Conservation (phyloP, 2,329 filamentous ascomycete genomes). For the Diaporthe eres region DNA sequence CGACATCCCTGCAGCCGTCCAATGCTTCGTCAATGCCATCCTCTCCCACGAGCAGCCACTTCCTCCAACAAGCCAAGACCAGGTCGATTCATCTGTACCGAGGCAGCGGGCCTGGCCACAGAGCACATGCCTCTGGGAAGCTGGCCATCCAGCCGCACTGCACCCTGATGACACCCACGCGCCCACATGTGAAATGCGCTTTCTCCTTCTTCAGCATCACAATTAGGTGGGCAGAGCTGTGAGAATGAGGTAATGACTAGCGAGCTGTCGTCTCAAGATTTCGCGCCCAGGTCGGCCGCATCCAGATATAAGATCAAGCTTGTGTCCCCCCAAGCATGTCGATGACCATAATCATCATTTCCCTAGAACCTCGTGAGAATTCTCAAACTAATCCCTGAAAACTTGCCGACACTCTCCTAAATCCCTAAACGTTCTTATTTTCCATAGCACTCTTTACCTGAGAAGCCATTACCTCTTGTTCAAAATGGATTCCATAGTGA, state of each 20-base stretch:
- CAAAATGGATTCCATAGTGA: conserved; percentile 48
- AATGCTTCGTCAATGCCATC: conserved; percentile 22
- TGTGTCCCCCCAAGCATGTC: background rate
- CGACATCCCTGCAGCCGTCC: conserved; percentile 3
- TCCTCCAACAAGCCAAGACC: conserved; percentile 16
- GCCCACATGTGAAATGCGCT: conserved; percentile 26
- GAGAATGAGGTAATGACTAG: conserved; percentile 11
- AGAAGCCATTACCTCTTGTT: background rate
- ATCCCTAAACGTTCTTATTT: background rate
- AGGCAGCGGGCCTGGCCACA: conserved; percentile 8
- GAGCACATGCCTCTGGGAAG: conserved; percentile 21
- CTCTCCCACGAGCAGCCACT: background rate
- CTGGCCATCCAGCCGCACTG: background rate
- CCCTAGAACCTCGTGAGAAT: background rate
- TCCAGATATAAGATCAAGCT: conserved; percentile 19
- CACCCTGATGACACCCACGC: background rate
- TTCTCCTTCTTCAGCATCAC: background rate
- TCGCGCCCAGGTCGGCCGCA: background rate
- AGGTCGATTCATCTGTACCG: conserved; percentile 4
- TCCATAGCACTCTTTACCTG: background rate
- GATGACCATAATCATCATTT: background rate
- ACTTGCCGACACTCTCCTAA: background rate
- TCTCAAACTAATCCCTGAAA: background rate
- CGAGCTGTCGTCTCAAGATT: conserved; percentile 12
- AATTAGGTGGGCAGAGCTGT: background rate